Evolutionary conservation across 176 grass and related monocot genomes (phyloP).

Genomic region (Poa annua): DNA sequence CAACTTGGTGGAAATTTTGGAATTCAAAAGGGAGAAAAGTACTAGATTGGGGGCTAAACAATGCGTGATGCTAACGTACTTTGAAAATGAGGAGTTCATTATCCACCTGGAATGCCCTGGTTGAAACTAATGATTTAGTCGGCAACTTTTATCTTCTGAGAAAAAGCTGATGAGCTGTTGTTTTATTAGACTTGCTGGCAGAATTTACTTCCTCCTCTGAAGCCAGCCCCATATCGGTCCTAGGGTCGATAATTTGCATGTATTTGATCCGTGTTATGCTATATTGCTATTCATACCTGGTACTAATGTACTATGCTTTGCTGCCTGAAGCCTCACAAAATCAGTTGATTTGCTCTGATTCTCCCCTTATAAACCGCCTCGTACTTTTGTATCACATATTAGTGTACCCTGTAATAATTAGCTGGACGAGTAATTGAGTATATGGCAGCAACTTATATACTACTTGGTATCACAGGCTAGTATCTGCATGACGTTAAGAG

Average conservation of each 20-base stretch:
- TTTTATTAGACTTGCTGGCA: not conserved
- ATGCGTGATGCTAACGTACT: not conserved
- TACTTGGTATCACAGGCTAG: not conserved
- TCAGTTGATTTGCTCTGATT: not conserved
- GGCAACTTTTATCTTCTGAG: not conserved
- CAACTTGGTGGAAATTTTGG: not conserved
- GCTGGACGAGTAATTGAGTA: not conserved
- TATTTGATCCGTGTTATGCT: not conserved
- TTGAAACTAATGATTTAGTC: not conserved
- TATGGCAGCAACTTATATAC: not conserved
- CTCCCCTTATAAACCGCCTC: not conserved
- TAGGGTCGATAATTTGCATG: not conserved
- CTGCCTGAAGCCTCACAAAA: slow-evolving; percentile 5
- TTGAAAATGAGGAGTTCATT: not conserved
- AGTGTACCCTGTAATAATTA: not conserved
- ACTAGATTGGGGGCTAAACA: not conserved
- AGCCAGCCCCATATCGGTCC: not conserved
- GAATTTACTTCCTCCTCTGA: not conserved
- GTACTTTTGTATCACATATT: not conserved
- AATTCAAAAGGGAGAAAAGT: not conserved
- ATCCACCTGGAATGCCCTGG: not conserved
- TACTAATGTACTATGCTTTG: not conserved
- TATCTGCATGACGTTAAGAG: not conserved
- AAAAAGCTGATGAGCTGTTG: not conserved
- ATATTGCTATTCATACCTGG: not conserved